These are phyloP conservation scores for Pochonia chlamydosporia DNA, from an alignment of 2,329 filamentous ascomycete species.

Conservation along the genomic window DNA sequence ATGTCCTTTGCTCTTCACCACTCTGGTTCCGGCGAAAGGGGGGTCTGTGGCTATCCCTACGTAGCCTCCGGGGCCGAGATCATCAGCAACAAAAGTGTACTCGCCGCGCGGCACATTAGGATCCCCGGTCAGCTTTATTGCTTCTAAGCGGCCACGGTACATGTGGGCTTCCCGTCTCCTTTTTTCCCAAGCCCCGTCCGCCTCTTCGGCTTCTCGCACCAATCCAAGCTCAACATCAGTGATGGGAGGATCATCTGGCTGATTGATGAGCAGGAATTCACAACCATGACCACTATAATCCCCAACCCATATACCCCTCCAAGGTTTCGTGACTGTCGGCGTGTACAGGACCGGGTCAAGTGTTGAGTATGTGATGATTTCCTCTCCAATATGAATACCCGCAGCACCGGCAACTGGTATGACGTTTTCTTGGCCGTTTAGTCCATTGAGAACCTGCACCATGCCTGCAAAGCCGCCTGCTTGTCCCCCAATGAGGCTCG, in stretches of 20 bases:
- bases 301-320: conserved; percentile 85
- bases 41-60: conserved; percentile 58
- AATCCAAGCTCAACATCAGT: conserved; percentile 36
- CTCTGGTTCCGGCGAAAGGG: conserved; percentile 66
- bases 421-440: neutral
- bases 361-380: conserved; percentile 61
- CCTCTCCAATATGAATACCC: conserved; percentile 47
- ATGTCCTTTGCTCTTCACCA: conserved; percentile 72
- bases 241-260: conserved; percentile 48
- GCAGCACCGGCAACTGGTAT: conserved; percentile 13
- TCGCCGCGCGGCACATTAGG: conserved; percentile 84
- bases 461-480: conserved; percentile 17
- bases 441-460: conserved; percentile 11
- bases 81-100: conserved; percentile 72
- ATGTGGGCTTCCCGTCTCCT: conserved; percentile 41
- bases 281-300: conserved; percentile 85
- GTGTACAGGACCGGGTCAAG: conserved; percentile 71
- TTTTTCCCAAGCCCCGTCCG: conserved; percentile 36
- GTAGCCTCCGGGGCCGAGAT: conserved; percentile 63
- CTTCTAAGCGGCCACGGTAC: conserved; percentile 66
- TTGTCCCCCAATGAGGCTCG: conserved; percentile 21
- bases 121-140: conserved; percentile 88
- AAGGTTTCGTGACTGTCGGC: conserved; percentile 73
- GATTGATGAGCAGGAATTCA: conserved; percentile 79
- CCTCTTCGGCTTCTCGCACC: conserved; percentile 33